Evolutionary conservation across 1,139 yeast genomes (phyloP), one percentile per base, ranked within the genome.

Genomic region (Komagataea norvegica): DNA sequence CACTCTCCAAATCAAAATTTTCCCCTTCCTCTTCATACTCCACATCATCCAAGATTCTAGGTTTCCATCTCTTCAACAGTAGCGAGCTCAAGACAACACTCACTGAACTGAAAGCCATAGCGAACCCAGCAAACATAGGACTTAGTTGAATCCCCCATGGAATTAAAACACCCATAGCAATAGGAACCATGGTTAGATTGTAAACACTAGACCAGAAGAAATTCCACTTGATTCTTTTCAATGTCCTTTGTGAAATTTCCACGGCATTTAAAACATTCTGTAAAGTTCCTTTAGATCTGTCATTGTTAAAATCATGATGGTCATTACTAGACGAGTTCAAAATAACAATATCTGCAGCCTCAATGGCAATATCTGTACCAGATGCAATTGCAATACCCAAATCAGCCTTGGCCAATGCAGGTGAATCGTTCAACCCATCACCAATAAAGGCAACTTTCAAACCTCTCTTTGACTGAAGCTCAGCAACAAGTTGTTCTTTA

Each of bases 351-450:
- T 88, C 96, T 0, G 98, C 96, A 19, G 95, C 87, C 48, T 89
- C 96, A 51, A 91, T 84, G 3, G 98, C 98, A 46, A 91, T 86
- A 54, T 91, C 97, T 0, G 97, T 86, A 3, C 97, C 96, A 0
- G 94, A 76, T 19, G 94, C 81, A 43, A 91, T 77, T 7, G 97
- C 94, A 55, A 93, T 79, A 16, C 98, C 98, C 15, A 91, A 65
- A 48, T 88, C 86, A 0, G 96, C 86, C 43, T 81, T 75, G 0
- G 88, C 95, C 44, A 91, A 69, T 0, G 97, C 97, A 0, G 97
- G 96, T 0, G 97, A 94, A 60, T 91, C 99, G 57, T 87, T 87
- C 51, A 87, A 83, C 41, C 99, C 99, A 61, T 91, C 99, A 23
- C 99, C 99, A 24, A 91, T 81, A 68, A 93, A 88, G 2, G 91